Evolutionary conservation across 2,329 filamentous ascomycete genomes (phyloP), one percentile per base, ranked within the genome.

Genomic region (Trichoderma pleuroti): DNA sequence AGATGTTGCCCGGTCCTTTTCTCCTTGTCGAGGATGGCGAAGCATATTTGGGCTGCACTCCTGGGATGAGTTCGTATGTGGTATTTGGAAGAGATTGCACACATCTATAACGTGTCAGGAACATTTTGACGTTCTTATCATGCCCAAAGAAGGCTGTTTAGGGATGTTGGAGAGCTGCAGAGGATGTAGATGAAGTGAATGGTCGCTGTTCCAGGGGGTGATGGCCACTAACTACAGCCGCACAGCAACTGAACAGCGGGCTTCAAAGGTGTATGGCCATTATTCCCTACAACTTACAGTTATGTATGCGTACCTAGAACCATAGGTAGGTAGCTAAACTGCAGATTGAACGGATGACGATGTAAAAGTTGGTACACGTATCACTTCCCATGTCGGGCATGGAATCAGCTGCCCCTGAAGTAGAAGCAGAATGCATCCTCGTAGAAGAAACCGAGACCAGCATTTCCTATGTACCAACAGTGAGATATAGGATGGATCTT

Each of bases 401-500:
- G 6, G 9, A 4, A 57, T 14, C 18, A 16, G 30, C 30, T 57
- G 30, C 54, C 6, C 18, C 54, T 7, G 28, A 9, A 34, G 30
- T 24, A 34, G 18, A 16, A 8, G 21, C 5, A 8, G 0, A 24
- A 21, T 59, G 18, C 10, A 30, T 34, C 5, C 4, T 52, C 21
- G 18, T 7, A 24, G 2, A 12, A 16, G 7, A 34, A 11, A 59
- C 2, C n/a, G 9, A 59, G 10, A n/a, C 8, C 10, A 9, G 10
- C 18, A 34, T 21, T 14, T 24, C 5, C 0, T 7, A 0, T 1
- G 11, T 8, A 1, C 6, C 14, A 5, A 24, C 3, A 24, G 0
- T 7, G 10, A 3, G 14, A 12, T 52, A 9, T 11, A 34, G 6
- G 16, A 11, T 3, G 6, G 16, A 11, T 3, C 14, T 14, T 34